Evolutionary conservation across 305 asterid genomes (phyloP).

Genomic region (Plantago rigida): DNA sequence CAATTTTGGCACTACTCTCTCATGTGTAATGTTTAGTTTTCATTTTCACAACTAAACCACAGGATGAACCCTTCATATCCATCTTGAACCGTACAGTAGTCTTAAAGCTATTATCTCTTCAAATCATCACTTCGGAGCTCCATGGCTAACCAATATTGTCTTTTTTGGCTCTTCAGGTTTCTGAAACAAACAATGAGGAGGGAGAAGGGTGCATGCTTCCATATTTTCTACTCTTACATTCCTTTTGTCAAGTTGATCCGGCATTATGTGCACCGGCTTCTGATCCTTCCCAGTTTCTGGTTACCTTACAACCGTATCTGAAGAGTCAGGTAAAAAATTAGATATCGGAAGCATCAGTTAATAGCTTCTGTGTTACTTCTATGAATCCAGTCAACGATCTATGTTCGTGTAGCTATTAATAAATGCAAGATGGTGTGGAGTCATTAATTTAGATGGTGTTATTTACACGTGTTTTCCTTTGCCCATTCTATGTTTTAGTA

Average conservation of each 20-base stretch:
- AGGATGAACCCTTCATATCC: slow-evolving; percentile 15
- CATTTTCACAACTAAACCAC: slow-evolving; percentile 5
- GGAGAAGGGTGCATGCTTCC: slow-evolving; percentile 83
- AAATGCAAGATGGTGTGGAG: too few relatives aligned
- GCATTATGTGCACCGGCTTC: slow-evolving; percentile 86
- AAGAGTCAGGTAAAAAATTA: slow-evolving; percentile 69
- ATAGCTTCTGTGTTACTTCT: too few relatives aligned
- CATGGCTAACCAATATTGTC: slow-evolving; percentile 16
- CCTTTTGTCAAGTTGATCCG: slow-evolving; percentile 90
- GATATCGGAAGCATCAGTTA: neutral
- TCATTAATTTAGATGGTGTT: too few relatives aligned
- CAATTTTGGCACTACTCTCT: neutral
- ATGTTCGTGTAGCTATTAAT: too few relatives aligned
- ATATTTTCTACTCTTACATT: slow-evolving; percentile 77
- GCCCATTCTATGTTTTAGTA: too few relatives aligned
- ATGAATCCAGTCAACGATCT: too few relatives aligned
- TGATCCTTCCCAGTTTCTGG: slow-evolving; percentile 92
- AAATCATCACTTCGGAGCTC: slow-evolving; percentile 13
- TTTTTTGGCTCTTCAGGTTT: slow-evolving; percentile 46
- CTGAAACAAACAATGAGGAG: slow-evolving; percentile 62
- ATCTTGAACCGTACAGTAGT: slow-evolving; percentile 14
- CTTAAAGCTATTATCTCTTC: slow-evolving; percentile 22
- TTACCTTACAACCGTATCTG: slow-evolving; percentile 89
- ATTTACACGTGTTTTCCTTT: too few relatives aligned
- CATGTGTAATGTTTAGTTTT: neutral